Conservation (phyloP, 495 filamentous ascomycete genomes). For the Hyaloscypha finlandica region DNA sequence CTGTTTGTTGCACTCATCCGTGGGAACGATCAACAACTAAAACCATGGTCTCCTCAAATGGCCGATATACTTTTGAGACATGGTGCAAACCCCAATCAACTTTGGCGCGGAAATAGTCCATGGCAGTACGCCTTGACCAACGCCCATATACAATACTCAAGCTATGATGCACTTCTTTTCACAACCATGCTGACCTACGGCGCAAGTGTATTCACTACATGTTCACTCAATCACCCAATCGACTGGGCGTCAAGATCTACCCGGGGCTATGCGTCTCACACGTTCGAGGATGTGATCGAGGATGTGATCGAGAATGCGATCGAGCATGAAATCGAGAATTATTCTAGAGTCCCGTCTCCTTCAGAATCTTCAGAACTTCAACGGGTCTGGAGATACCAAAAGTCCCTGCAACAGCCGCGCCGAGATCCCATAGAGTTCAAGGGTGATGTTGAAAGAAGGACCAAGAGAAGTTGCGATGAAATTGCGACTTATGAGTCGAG, state of each 20-base stretch:
- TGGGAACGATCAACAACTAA: background rate
- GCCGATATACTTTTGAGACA: background rate
- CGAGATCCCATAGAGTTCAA: background rate
- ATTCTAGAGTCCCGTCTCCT: too few species aligned
- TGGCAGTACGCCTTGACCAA: background rate
- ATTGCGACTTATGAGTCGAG: background rate
- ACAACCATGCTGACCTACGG: background rate
- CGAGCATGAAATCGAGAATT: too few species aligned
- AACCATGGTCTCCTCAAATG: background rate
- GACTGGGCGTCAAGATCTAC: too few species aligned
- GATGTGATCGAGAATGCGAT: background rate
- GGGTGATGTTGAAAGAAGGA: background rate
- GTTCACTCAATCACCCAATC: background rate
- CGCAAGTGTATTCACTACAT: background rate
- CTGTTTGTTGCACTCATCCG: background rate
- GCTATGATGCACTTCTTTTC: too few species aligned
- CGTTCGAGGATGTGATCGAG: background rate
- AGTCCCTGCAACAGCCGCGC: background rate
- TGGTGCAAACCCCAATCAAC: slow-evolving; percentile 5
- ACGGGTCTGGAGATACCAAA: background rate
- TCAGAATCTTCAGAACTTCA: background rate
- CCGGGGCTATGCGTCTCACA: background rate
- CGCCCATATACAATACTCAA: background rate
- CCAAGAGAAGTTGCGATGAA: background rate
- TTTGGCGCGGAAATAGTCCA: background rate